Base-by-base conservation (phyloP, 2,329 filamentous ascomycete species). In the Pseudogymnoascus sp. region DNA sequence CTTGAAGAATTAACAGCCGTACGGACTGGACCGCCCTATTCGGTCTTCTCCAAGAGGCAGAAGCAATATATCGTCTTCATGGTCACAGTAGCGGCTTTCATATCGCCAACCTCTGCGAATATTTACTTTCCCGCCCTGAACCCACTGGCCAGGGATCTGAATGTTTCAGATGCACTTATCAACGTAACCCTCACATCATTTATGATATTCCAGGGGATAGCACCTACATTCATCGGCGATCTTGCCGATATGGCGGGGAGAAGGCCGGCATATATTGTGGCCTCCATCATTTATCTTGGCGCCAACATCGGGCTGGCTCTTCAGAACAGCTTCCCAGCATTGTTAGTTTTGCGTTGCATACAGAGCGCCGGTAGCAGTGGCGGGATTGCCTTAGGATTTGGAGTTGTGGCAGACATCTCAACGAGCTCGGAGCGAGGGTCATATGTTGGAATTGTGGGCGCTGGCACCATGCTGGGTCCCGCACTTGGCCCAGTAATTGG, bases 341-440 rank as follows among this genome's bases (percentile, higher is more conserved):
- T 60, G 13, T 10, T 60, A 15, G 59, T 60, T 13, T 26, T 60
- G 59, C 59, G 59, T n/a, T 38, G 33, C 33, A 7, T 60, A 13
- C 59, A 60, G 59, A 60, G 59, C 23, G 59, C 59, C 2, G 59
- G 59, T 0, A 81, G 78, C 65, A 80, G 78, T 65, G 80, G 79
- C 0, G 82, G 88, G 0, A 78, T 91, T n/a, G 87, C 89, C 0
- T 77, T 95, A 1, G 85, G 84, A 0, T 88, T 83, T 65, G 90
- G 86, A 1, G 84, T 91, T 1, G 83, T 93, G 13, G 86, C 88
- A 0, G 90, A 95, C 69, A 80, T 92, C 4, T 81, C 86, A 0
- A 85, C 87, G 0, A 85, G 82, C 53, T 80, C 83, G 0, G 88
- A 93, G 72, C 79, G 90, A 68, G 90, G 90, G 2, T 83, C 81